A percentile compares a stretch with the other conserved stretches of the same genome.
Evolutionary conservation across 306 rosid species (phyloP).

Genomic region (Pterocarpus macrocarpus): DNA sequence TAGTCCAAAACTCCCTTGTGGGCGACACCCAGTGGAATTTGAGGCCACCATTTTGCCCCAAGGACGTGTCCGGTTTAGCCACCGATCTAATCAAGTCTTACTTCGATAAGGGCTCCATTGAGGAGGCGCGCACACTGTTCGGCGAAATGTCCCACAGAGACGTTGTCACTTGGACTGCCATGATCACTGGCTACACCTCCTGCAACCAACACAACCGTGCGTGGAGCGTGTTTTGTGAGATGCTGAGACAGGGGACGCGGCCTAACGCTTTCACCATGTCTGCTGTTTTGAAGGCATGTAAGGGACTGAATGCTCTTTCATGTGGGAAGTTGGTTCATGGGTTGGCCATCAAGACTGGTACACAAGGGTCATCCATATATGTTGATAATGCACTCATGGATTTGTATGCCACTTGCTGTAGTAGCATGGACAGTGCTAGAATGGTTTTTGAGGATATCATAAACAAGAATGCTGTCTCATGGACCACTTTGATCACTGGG

Average conservation of each 20-base stretch:
- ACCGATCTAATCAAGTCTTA: slow-evolving; percentile 63
- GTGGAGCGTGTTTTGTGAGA: slow-evolving; percentile 65
- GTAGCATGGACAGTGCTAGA: slow-evolving; percentile 63
- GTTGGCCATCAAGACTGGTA: slow-evolving; percentile 61
- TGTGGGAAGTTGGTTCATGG: slow-evolving; percentile 68
- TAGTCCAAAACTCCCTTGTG: slow-evolving; percentile 55
- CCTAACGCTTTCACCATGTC: slow-evolving; percentile 78
- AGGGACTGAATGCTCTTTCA: slow-evolving; percentile 63
- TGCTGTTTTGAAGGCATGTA: slow-evolving; percentile 74
- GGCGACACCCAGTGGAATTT: slow-evolving; percentile 35
- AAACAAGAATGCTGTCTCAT: slow-evolving; percentile 64
- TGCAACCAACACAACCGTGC: slow-evolving; percentile 57
- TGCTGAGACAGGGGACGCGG: slow-evolving; percentile 54
- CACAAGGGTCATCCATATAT: slow-evolving; percentile 61
- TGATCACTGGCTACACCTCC: slow-evolving; percentile 72
- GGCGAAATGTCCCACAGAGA: slow-evolving; percentile 77
- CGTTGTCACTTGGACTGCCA: slow-evolving; percentile 75
- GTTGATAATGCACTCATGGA: slow-evolving; percentile 76
- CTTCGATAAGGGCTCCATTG: slow-evolving; percentile 49
- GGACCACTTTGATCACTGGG: slow-evolving; percentile 86
- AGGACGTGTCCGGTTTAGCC: slow-evolving; percentile 51
- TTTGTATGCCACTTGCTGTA: slow-evolving; percentile 73
- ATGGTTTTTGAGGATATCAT: slow-evolving; percentile 59
- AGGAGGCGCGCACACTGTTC: slow-evolving; percentile 70
- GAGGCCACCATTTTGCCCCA: slow-evolving; percentile 51